Base-by-base conservation (phyloP, 345 rosid species). In the Acer campestre region DNA sequence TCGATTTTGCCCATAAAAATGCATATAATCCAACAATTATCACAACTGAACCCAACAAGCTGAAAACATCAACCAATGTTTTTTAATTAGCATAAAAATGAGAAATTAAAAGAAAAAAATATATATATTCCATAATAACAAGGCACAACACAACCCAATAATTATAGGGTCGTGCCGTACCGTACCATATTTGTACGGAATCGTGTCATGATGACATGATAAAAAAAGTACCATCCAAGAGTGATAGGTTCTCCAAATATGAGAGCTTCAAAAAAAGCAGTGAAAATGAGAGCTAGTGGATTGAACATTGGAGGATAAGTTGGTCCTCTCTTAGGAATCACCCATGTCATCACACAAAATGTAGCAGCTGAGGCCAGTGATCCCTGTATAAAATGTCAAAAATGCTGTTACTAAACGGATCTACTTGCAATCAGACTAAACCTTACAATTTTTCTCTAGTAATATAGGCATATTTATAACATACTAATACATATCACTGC, bases 231-330 rank as follows among this genome's bases (percentile, higher is more conserved):
- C 35, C 35, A 31, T 31, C 89, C 90, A 11, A 82, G 71, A 17
- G 70, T 73, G 71, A 89, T 80, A 0, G 70, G 46, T n/a, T 75
- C 63, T 12, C 86, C 86, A 3, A 89, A 79, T 18, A 89, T 0
- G 8, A 85, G 74, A 69, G 86, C 83, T 42, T 82, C 88, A 12
- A 77, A 78, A 12, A 89, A 11, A 12, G 85, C 73, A 17, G 86
- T 81, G 56, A 89, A 87, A n/a, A 87, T 75, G 4, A 87, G 78
- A 3, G 84, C 42, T 51, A 89, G 61, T 0, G 90, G 92, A 25
- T 85, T 87, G 79, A 89, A 89, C 90, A 89, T 89, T 0, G 92
- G 40, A 10, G 90, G 88, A 71, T 82, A 89, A 66, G 86, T 81
- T 6, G 89, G 92, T n/a, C 90, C 93, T 67, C 81, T 81, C 31